Evolutionary conservation across 352 stramenopile species (phyloP).

Genomic region (Pythium apleroticum): DNA sequence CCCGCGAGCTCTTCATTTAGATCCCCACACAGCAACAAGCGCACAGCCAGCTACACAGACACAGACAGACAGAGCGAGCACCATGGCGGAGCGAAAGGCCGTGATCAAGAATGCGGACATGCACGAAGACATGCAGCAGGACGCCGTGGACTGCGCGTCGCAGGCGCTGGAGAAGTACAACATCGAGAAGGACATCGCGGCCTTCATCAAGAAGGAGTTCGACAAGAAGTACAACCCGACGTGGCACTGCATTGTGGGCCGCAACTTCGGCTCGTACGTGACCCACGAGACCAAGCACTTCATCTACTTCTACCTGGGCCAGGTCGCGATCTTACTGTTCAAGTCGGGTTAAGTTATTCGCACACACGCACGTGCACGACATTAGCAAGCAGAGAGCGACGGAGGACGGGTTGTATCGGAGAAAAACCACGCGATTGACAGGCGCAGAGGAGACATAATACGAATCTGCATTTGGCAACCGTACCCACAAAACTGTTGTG

Average conservation of each 20-base stretch:
- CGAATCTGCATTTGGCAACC: background rate
- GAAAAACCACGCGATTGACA: too few species aligned
- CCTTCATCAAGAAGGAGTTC: constrained; percentile 93
- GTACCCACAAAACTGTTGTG: background rate
- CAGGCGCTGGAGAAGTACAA: constrained; percentile 99
- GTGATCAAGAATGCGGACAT: constrained; percentile 99
- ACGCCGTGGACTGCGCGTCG: constrained; percentile 97
- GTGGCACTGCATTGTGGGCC: constrained; percentile 95
- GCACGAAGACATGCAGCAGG: constrained; percentile 99
- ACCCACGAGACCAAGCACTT: constrained; percentile 94
- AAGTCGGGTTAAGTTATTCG: constrained; percentile 79
- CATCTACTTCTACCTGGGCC: constrained; percentile 96
- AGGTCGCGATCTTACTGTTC: constrained; percentile 93
- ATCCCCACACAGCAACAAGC: background rate
- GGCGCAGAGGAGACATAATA: background rate
- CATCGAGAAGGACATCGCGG: constrained; percentile 97
- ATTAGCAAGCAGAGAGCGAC: background rate
- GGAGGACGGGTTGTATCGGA: background rate
- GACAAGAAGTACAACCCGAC: constrained; percentile 93
- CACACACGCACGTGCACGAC: background rate
- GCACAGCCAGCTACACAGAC: background rate
- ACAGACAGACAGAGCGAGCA: constrained; percentile 8
- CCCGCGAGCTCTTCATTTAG: background rate
- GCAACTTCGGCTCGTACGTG: constrained; percentile 94
- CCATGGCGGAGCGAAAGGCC: constrained; percentile 95